Evolutionary conservation across 2,329 filamentous ascomycete species (phyloP).

Genomic region (Scorias spongiosa): DNA sequence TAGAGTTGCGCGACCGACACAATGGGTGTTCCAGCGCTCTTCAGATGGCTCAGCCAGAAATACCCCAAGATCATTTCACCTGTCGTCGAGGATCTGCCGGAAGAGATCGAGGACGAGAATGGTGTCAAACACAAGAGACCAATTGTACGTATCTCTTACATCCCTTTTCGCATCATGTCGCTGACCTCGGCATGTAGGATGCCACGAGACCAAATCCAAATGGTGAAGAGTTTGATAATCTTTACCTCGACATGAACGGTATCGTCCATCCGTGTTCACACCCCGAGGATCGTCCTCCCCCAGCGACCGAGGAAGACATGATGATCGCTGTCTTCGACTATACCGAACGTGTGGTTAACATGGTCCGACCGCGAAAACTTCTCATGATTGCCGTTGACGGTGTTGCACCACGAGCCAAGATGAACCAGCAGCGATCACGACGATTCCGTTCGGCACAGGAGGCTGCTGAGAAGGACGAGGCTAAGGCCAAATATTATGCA

Average conservation of each 20-base stretch:
- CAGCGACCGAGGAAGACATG: constrained; percentile 95
- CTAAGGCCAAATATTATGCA: constrained; percentile 77
- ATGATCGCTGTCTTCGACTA: constrained; percentile 98
- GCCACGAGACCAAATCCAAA: constrained; percentile 79
- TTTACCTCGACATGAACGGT: constrained; percentile 98
- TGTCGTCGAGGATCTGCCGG: constrained; percentile 72
- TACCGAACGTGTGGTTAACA: constrained; percentile 96
- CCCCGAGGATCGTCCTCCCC: constrained; percentile 81
- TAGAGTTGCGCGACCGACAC: constrained; percentile 10
- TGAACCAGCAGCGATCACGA: constrained; percentile 96
- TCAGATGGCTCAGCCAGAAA: constrained; percentile 91
- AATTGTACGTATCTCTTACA: constrained; percentile 26
- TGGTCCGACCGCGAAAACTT: constrained; percentile 90
- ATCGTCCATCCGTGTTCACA: constrained; percentile 98
- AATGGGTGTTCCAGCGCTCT: constrained; percentile 92
- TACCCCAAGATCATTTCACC: constrained; percentile 94
- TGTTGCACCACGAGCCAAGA: constrained; percentile 93
- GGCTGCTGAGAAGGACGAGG: constrained; percentile 81
- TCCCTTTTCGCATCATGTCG: too few relatives aligned
- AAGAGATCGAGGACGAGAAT: constrained; percentile 67
- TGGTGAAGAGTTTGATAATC: constrained; percentile 92
- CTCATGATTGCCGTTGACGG: constrained; percentile 98
- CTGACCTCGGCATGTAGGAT: constrained; percentile 30
- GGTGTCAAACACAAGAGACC: constrained; percentile 64
- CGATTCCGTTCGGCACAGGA: constrained; percentile 91